A percentile compares a stretch with the other conserved stretches of the same genome.
Conservation (phyloP, 169 alveolate species). For the Neospora caninum region DNA sequence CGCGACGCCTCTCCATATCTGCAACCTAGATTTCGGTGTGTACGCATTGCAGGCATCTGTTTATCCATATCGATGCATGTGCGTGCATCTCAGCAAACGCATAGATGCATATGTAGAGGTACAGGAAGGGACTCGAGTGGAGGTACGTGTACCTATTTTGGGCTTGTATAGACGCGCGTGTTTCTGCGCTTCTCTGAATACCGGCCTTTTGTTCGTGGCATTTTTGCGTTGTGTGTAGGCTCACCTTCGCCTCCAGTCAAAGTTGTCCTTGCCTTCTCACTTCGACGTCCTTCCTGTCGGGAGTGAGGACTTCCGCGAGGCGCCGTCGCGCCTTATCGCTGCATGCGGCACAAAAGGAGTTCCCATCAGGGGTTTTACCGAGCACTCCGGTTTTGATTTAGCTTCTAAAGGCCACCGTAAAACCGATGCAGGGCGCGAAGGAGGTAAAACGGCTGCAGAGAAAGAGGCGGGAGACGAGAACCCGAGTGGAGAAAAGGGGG, state of each 20-base stretch:
- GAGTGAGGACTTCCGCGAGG: slow-evolving; percentile 43
- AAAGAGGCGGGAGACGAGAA: not conserved
- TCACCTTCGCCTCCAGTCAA: slow-evolving; percentile 18
- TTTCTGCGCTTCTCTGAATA: not conserved
- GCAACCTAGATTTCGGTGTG: too few relatives aligned
- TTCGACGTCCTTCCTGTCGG: slow-evolving; percentile 36
- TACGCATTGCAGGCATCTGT: too few relatives aligned
- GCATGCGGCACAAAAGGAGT: slow-evolving; percentile 10
- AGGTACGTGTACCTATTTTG: not conserved
- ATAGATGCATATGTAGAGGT: not conserved
- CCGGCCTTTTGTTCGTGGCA: not conserved
- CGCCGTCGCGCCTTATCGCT: slow-evolving; percentile 26
- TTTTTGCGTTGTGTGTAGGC: not conserved
- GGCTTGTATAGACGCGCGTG: too few relatives aligned
- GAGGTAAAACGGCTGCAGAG: not conserved
- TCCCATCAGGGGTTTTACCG: not conserved
- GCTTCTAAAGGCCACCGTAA: not conserved
- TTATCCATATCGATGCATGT: not conserved
- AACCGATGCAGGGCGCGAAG: not conserved
- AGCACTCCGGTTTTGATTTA: not conserved
- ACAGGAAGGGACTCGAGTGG: not conserved
- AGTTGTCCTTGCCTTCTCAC: not conserved
- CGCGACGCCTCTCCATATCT: too few relatives aligned
- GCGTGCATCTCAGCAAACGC: not conserved
- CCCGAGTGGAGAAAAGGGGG: not conserved